Evolutionary conservation across 2,329 filamentous ascomycete genomes (phyloP).

Genomic region (Botrytis fragariae): DNA sequence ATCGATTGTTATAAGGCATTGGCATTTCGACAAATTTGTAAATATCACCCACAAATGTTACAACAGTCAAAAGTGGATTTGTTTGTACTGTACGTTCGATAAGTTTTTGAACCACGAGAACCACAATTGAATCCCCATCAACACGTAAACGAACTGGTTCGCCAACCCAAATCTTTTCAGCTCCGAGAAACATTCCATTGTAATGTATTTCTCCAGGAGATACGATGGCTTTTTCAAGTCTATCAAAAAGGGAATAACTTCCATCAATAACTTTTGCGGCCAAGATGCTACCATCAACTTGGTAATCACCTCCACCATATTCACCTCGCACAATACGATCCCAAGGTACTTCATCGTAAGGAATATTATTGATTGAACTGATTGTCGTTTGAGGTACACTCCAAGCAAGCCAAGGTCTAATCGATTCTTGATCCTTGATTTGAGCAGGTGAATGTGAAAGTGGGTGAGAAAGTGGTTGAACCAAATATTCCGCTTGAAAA

Average conservation of each 20-base stretch:
- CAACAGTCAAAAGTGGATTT: conserved; percentile 28
- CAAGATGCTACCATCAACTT: conserved; percentile 57
- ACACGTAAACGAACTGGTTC: conserved; percentile 52
- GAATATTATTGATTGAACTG: conserved; percentile 41
- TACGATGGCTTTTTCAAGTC: conserved; percentile 42
- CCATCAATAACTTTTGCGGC: conserved; percentile 54
- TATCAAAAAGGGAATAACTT: conserved; percentile 53
- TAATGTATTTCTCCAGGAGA: conserved; percentile 46
- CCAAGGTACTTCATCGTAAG: conserved; percentile 53
- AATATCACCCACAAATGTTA: conserved; percentile 49
- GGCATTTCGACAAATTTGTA: conserved; percentile 48
- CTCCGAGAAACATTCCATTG: conserved; percentile 55
- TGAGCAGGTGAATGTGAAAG: conserved; percentile 41
- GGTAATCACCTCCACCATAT: conserved; percentile 46
- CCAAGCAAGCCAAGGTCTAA: conserved; percentile 59
- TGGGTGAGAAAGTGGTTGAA: conserved; percentile 51
- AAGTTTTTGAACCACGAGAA: conserved; percentile 45
- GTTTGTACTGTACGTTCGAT: conserved; percentile 32
- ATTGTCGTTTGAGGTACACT: conserved; percentile 52
- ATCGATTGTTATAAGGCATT: conserved; percentile 39
- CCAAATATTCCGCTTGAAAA: conserved; percentile 42
- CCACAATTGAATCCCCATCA: conserved; percentile 45
- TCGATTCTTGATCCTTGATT: conserved; percentile 44
- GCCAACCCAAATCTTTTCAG: conserved; percentile 59
- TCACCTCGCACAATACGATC: conserved; percentile 43